Evolutionary conservation across 371 early-diverging fungal genomes (phyloP), one percentile per base, ranked within the genome.

Genomic region (Mortierella sp.): DNA sequence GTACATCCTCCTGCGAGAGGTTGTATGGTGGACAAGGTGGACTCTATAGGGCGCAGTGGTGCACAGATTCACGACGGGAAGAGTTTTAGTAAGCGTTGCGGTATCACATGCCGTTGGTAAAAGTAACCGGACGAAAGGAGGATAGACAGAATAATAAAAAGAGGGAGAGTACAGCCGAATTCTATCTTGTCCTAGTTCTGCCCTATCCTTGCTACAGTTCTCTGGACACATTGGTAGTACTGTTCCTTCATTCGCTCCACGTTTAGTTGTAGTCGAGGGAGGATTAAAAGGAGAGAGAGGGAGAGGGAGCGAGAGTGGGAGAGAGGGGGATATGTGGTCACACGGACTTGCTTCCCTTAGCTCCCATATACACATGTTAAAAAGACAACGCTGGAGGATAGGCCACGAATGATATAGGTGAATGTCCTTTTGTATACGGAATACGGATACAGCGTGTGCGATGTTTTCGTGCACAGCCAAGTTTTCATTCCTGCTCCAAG

Each of bases 1-100:
- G 55, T 39, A 72, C 58, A 60, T 73, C 75, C 51, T 73, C 68
- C 23, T 67, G 73, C 1, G 70, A 62, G 37, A 70, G 64, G 44
- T 73, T 73, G 34, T 73, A 73, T 12, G 75, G 73, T 12, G 73
- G 73, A 58, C 73, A 73, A 24, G 75, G 75, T 27, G 68, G 63
- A 37, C 58, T 73, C 68, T 67, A 50, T 56, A 28, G 42, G 32
- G 42, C 43, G 7, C 4, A 39, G 48, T 44, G 12, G 30, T 21
- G 39, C 30, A 34, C n/a, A 31, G 15, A 23, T 27, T 21, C 27
- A 34, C 52, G 37, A 52, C 34, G 41, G 19, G 42, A 54, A 24
- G 19, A 41, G 26, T n/a, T 28, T 32, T n/a, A 24, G 31, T 44
- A 15, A n/a, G 19, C 17, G 6, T 8, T 21, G 2, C 0, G 5